A percentile compares a stretch with the other conserved stretches of the same genome.
phyloP scores from a whole-genome alignment of 1,284 basidiomycete species.

The Rhodotorula glutinis region DNA sequence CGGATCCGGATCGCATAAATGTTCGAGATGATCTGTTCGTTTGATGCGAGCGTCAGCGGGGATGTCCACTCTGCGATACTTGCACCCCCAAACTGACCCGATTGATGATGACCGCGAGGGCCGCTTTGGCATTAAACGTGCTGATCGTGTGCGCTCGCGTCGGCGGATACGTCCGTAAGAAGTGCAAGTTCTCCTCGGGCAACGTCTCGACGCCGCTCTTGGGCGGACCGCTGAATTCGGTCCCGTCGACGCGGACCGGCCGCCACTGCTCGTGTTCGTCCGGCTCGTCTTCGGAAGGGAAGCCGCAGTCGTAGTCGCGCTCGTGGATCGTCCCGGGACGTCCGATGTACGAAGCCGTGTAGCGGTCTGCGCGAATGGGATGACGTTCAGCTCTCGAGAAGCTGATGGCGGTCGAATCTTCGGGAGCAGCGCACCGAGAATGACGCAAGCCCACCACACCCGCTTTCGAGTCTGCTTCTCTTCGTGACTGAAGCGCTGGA shows the following conservation, averaged over 20 bases:
- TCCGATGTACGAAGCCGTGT: constrained; percentile 74
- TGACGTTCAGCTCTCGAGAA: background rate
- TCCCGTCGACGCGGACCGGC: constrained; percentile 43
- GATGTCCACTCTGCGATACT: fast-evolving
- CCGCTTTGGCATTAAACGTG: constrained; percentile 70
- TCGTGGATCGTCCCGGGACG: constrained; percentile 65
- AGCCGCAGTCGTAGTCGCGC: constrained; percentile 70
- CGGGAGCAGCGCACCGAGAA: constrained; percentile 67
- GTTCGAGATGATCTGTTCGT: constrained; percentile 62
- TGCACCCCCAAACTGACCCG: constrained; percentile 9
- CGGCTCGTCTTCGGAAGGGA: constrained; percentile 64
- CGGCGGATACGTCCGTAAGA: constrained; percentile 30
- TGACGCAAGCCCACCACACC: constrained; percentile 75
- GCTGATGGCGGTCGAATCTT: too few species aligned
- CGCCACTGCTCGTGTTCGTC: constrained; percentile 47
- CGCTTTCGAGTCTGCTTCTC: constrained; percentile 70
- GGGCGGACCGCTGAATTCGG: constrained; percentile 38
- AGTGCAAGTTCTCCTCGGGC: constrained; percentile 15
- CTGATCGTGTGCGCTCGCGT: constrained; percentile 57
- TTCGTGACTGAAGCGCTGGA: constrained; percentile 60
- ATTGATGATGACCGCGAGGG: constrained; percentile 52
- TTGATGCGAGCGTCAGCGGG: background rate
- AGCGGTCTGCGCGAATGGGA: constrained; percentile 47
- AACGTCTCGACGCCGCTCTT: constrained; percentile 17
- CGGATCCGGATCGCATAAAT: constrained; percentile 68